Evolutionary conservation across 352 stramenopile genomes (phyloP), one percentile per base, ranked within the genome.

Genomic region (Phytophthora ohioensis): DNA sequence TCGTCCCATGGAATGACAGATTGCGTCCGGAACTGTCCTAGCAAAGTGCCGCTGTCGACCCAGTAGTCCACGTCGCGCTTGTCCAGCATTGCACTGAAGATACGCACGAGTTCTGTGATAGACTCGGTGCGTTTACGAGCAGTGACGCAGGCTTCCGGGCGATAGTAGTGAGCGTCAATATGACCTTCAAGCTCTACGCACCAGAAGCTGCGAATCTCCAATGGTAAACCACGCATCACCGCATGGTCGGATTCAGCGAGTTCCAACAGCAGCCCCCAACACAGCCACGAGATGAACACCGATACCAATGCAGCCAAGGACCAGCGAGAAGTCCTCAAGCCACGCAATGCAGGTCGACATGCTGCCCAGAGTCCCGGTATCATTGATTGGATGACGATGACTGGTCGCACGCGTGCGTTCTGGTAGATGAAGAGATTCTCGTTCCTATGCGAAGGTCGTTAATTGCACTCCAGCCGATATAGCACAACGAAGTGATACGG

Each of bases 11-110:
- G 69, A 35, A 88, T 82, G 27, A 91, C 75, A 46, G 62, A 75
- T 48, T 85, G 75, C n/a, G 72, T 58, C 11, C 81, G 76, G 56
- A 85, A 81, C 63, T 88, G 80, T 2, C 84, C 82, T 34, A 90
- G 57, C 47, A 92, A 63, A 9, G 82, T 87, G 69, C 80, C 84
- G 57, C 81, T 87, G 67, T 92, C 84, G 52, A 92, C 42, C 84
- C 84, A 92, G 67, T 90, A 92, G 68, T 85, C 79, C 11, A 91
- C 60, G 36, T 86, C 68, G 7, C 72, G 63, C 30, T 61, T 76
- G 47, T 82, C 71, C 1, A 88, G 67, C 57, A 87, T 59, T 12
- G 45, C 58, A 51, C 69, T 78, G 57, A 86, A 78, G 34, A 79
- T 71, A 5, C 75, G 68, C n/a, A 90, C 62, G 39, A 87, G 71